A percentile compares a stretch with the other conserved stretches of the same genome.
Conservation (phyloP, 257 asterid genomes). For the Solanum paucissectum region DNA sequence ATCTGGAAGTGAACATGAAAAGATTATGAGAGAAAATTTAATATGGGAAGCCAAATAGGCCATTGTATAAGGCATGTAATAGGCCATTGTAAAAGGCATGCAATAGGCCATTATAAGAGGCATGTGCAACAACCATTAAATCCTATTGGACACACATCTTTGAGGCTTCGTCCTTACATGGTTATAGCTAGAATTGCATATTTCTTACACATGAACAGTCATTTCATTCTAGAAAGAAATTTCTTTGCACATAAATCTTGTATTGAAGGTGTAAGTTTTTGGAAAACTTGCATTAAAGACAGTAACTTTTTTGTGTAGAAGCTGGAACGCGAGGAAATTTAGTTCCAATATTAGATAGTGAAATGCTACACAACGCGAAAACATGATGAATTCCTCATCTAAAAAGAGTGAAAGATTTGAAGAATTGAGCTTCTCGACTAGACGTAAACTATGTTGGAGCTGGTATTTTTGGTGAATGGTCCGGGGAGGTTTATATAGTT, state of each 20-base stretch:
- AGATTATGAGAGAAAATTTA: not conserved
- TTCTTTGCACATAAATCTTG: not conserved
- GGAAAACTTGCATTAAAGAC: not conserved
- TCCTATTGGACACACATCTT: not conserved
- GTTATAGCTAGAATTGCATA: not conserved
- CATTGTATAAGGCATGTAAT: not conserved
- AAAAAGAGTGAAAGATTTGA: not conserved
- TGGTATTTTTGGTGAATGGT: conserved; percentile 29
- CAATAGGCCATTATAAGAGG: not conserved
- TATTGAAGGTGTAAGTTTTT: not conserved
- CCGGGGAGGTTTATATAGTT: conserved; percentile 36
- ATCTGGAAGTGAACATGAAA: not conserved
- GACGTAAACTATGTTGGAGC: not conserved
- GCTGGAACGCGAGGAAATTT: not conserved
- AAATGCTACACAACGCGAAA: not conserved
- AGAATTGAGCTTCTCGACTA: not conserved
- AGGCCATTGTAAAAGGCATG: not conserved
- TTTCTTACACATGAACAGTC: not conserved
- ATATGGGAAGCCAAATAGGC: not conserved
- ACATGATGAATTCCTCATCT: not conserved
- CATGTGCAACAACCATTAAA: not conserved
- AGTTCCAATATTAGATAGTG: not conserved
- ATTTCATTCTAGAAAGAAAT: not conserved
- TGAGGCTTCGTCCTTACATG: not conserved
- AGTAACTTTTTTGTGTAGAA: not conserved